Percentiles rank a stretch among this genome's conserved stretches.
These are phyloP conservation scores for Fagus sylvatica DNA, from an alignment of 306 rosid genomes.

Conservation along the genomic window DNA sequence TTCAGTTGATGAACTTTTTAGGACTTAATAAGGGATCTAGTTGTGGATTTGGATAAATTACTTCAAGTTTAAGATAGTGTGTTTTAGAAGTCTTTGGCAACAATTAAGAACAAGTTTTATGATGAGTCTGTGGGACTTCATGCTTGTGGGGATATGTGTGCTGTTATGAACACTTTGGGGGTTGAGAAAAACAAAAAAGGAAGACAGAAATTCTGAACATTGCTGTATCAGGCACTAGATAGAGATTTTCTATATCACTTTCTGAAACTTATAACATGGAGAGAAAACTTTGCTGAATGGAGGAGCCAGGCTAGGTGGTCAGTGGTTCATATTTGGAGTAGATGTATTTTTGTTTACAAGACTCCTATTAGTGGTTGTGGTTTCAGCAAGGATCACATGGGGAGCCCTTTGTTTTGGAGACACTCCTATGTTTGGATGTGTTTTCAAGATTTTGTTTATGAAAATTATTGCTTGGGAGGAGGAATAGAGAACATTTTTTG, in stretches of 20 bases:
- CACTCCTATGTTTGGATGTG: neutral
- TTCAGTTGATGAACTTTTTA: neutral
- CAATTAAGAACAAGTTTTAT: neutral
- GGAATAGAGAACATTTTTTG: too few species aligned
- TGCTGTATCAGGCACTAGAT: conserved; percentile 31
- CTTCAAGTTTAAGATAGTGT: neutral
- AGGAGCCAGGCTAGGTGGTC: conserved; percentile 22
- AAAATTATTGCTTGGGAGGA: too few species aligned
- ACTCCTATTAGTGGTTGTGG: conserved; percentile 37
- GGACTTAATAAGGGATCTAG: neutral
- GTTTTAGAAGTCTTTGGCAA: neutral
- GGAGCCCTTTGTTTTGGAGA: conserved; percentile 23
- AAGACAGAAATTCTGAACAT: conserved; percentile 32
- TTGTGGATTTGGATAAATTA: neutral
- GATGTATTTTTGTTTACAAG: conserved; percentile 38
- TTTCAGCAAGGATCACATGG: conserved; percentile 54
- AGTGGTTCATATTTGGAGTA: conserved; percentile 39
- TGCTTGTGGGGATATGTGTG: neutral
- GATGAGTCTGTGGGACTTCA: neutral
- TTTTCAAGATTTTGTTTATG: too few species aligned
- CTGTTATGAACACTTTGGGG: conserved; percentile 4
- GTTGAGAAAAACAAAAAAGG: conserved; percentile 21
- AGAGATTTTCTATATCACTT: conserved; percentile 23
- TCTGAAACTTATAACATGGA: conserved; percentile 38
- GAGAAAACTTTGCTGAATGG: conserved; percentile 23